Percentiles rank a stretch among this genome's conserved stretches.
phyloP scores from a whole-genome alignment of 2,329 filamentous ascomycete genomes.

The Neonectria sp. region DNA sequence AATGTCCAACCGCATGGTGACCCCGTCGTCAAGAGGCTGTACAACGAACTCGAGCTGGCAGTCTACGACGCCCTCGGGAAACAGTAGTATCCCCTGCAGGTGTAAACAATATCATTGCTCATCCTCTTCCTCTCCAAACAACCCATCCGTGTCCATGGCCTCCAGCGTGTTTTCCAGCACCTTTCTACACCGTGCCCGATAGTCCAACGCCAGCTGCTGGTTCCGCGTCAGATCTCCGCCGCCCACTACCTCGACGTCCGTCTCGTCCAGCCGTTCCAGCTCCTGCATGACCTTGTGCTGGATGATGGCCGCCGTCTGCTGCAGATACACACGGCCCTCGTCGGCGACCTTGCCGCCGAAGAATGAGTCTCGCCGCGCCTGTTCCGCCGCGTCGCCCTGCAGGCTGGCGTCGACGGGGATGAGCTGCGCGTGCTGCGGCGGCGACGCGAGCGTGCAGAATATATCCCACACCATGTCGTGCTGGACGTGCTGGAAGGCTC shows the following conservation, averaged over 20 bases:
- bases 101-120: slow-evolving; percentile 20
- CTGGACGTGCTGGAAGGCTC: slow-evolving; percentile 66
- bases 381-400: slow-evolving; percentile 48
- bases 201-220: slow-evolving; percentile 65
- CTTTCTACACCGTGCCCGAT: slow-evolving; percentile 63
- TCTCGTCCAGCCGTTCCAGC: slow-evolving; percentile 62
- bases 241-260: slow-evolving; percentile 61
- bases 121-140: slow-evolving; percentile 43
- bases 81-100: slow-evolving; percentile 7
- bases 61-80: slow-evolving; percentile 52
- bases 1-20: slow-evolving; percentile 58
- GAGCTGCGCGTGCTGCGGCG: slow-evolving; percentile 49
- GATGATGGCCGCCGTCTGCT: slow-evolving; percentile 58
- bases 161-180: slow-evolving; percentile 64
- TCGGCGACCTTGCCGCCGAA: slow-evolving; percentile 50
- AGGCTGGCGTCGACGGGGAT: slow-evolving; percentile 39
- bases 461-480: slow-evolving; percentile 69
- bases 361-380: slow-evolving; percentile 45
- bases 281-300: slow-evolving; percentile 60
- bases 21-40: slow-evolving; percentile 52
- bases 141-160: slow-evolving; percentile 52
- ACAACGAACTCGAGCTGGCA: slow-evolving; percentile 57
- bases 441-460: slow-evolving; percentile 56
- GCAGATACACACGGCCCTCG: slow-evolving; percentile 48
- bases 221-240: slow-evolving; percentile 60